Conservation (phyloP, 257 asterid species). For the Nicotiana benthamiana region DNA sequence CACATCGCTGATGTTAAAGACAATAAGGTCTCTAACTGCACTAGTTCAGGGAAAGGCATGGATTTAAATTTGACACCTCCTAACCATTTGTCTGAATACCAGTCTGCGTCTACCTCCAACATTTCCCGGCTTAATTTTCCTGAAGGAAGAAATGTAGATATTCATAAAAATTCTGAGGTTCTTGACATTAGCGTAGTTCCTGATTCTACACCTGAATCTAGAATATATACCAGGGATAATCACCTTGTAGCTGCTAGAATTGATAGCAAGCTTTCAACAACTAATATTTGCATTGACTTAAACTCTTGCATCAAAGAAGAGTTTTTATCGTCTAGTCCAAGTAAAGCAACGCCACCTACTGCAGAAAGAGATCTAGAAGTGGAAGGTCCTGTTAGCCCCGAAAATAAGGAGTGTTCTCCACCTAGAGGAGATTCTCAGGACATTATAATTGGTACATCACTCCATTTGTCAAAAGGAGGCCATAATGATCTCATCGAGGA, state of each 20-base stretch:
- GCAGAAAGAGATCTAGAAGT: conserved; percentile 32
- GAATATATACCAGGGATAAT: conserved; percentile 9
- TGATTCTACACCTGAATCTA: conserved; percentile 1
- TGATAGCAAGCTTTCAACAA: conserved; percentile 14
- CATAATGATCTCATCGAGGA: conserved; percentile 1
- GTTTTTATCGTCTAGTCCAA: conserved; percentile 5
- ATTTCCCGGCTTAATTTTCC: background rate
- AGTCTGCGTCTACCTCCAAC: background rate
- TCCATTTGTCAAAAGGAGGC: conserved; percentile 9
- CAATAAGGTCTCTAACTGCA: conserved; percentile 16
- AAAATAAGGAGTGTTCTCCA: conserved; percentile 50
- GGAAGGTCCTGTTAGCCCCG: conserved; percentile 50
- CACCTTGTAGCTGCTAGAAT: background rate
- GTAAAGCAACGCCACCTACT: conserved; percentile 4
- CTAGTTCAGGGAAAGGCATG: conserved; percentile 18
- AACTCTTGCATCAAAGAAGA: conserved; percentile 18
- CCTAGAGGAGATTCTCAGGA: conserved; percentile 47
- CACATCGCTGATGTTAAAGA: conserved; percentile 9
- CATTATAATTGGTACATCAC: conserved; percentile 16
- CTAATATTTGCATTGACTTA: conserved; percentile 24
- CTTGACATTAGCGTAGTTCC: conserved; percentile 2
- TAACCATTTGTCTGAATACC: conserved; percentile 7
- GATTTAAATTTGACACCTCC: conserved; percentile 42
- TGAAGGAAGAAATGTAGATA: conserved; percentile 2
- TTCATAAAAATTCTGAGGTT: background rate